Base-by-base conservation (phyloP, 1,284 basidiomycete genomes). In the Cryptococcus sp. region DNA sequence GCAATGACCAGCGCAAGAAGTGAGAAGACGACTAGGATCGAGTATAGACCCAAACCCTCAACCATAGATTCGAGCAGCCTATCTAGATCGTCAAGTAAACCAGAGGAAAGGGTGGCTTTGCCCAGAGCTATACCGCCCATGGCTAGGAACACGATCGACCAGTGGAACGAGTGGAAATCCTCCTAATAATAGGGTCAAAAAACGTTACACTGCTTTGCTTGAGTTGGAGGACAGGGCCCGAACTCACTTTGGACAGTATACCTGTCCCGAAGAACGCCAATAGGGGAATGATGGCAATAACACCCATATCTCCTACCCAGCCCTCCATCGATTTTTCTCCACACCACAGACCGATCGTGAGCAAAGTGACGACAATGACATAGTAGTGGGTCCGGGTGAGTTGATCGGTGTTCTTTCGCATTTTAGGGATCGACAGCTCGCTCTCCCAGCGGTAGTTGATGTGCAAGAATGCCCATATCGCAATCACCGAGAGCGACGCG, bases 51-150 rank as follows among this genome's bases (percentile, higher is more conserved):
- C 59, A 88, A 81, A 1, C 87, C 93, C 2, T 86, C 77, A 17
- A 98, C 87, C 25, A 89, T 69, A 7, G 80, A 72, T 47, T 89
- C 85, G 55, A 98, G 88, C 17, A 86, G 72, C 0, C 75, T 76
- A 67, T 93, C 91, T 78, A 93, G 82, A 38, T 88, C 84, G 37
- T 87, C 85, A 34, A 98, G 82, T 41, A 99, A 81, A 0, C 96
- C 95, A 43, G 91, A 95, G 2, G 89, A 88, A 19, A 87, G 84
- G 3, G 99, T 95, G 2, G 93, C 94, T 73, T 97, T 92, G 49
- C 95, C 96, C 3, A 98, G 85, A 0, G 93, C 92, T 52, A 98
- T 95, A 38, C 96, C 95, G 19, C 96, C 95, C 95, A 99, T 99
- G n/a, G 93, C 93, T 53, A 94, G 82, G 80, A 93, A 80, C 46